phyloP scores from a whole-genome alignment of 208 protist genomes.

The Trichomonas tenax region DNA sequence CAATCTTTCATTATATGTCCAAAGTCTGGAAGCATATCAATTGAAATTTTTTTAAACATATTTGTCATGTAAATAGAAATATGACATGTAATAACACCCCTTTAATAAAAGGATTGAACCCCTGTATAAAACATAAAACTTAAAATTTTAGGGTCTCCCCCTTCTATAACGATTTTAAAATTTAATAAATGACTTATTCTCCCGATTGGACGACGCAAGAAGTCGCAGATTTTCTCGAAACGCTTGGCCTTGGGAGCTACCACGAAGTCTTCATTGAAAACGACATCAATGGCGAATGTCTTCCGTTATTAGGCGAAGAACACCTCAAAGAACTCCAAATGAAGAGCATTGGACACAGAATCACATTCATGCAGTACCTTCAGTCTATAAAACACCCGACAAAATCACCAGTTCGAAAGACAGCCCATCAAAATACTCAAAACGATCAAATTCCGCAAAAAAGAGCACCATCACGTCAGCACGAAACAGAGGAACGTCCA shows the following conservation, averaged over 20 bases:
- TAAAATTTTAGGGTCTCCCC: too few species aligned
- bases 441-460: not conserved
- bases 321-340: not conserved
- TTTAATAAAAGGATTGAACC: too few species aligned
- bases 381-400: not conserved
- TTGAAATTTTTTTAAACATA: too few species aligned
- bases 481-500: too few species aligned
- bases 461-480: not conserved
- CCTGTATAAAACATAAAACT: too few species aligned
- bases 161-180: too few species aligned
- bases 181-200: not conserved
- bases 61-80: too few species aligned
- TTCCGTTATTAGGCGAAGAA: not conserved
- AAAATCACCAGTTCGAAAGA: not conserved
- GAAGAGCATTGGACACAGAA: not conserved
- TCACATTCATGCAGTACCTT: not conserved
- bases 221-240: not conserved
- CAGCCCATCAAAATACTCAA: not conserved
- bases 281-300: not conserved
- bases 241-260: not conserved
- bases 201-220: not conserved
- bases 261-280: not conserved
- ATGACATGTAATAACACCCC: too few species aligned
- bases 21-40: too few species aligned
- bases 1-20: too few species aligned